Percentiles rank a stretch among this genome's conserved stretches.
phyloP scores from a whole-genome alignment of 805 yeast genomes.

The Saturnispora besseyi region DNA sequence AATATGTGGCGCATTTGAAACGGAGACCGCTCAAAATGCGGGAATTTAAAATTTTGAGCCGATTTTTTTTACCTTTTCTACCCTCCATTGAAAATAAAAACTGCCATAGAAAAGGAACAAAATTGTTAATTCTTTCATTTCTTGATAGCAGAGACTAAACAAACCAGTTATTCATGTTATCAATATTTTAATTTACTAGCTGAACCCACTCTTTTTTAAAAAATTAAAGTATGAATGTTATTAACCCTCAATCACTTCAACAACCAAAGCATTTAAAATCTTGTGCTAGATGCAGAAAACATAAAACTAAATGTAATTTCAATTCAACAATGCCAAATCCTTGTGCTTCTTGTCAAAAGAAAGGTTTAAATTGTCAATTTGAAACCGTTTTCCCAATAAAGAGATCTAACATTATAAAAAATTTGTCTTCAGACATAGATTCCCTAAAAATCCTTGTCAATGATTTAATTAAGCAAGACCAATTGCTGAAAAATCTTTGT shows the following conservation, averaged over 20 bases:
- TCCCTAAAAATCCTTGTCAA: conserved; percentile 25
- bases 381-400: conserved; percentile 49
- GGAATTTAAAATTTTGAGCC: no score
- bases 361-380: conserved; percentile 42
- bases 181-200: background rate
- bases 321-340: conserved; percentile 41
- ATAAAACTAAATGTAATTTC: conserved; percentile 61
- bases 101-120: no score
- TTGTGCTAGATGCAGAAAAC: conserved; percentile 56
- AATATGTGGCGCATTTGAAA: no score
- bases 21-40: no score
- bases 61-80: no score
- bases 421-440: conserved; percentile 26
- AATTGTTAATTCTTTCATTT: background rate
- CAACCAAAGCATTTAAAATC: conserved; percentile 42
- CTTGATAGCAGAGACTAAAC: background rate
- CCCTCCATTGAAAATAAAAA: no score
- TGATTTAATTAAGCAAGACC: conserved; percentile 21
- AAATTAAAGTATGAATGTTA: background rate
- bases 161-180: background rate
- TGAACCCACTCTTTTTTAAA: no score
- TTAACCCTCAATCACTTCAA: conserved; percentile 11
- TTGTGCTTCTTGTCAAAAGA: conserved; percentile 48
- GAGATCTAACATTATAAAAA: conserved; percentile 33
- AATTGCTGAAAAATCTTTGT: conserved; percentile 19